Percentiles rank a stretch among this genome's conserved stretches.
Conservation (phyloP, 495 filamentous ascomycete species). For the Elasticomyces elasticus region DNA sequence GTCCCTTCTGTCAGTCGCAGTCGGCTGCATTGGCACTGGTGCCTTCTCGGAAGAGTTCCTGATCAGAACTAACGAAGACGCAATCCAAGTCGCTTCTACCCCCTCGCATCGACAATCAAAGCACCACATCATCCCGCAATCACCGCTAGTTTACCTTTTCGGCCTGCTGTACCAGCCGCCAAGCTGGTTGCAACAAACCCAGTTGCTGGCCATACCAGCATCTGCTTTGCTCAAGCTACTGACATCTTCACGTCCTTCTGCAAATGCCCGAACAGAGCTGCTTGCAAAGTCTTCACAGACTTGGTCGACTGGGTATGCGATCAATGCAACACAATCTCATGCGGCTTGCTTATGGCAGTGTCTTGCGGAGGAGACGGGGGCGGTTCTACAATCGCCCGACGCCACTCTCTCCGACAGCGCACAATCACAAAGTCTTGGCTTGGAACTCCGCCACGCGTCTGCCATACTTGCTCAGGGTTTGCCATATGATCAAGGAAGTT, state of each 20-base stretch:
- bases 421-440: slow-evolving; percentile 2
- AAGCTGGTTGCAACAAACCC: not conserved
- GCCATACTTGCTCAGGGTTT: slow-evolving; percentile 20
- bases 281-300: slow-evolving; percentile 1
- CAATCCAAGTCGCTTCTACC: slow-evolving; percentile 28
- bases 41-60: slow-evolving; percentile 73
- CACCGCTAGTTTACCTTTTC: slow-evolving; percentile 26
- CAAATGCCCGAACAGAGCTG: slow-evolving; percentile 8
- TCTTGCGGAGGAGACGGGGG: not conserved
- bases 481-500: not conserved
- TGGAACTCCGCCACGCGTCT: slow-evolving; percentile 7
- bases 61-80: slow-evolving; percentile 13
- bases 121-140: slow-evolving; percentile 19
- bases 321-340: not conserved
- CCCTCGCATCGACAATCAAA: slow-evolving; percentile 29
- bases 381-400: not conserved
- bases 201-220: not conserved
- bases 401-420: not conserved
- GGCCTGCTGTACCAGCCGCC: slow-evolving; percentile 7
- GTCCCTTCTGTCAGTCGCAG: slow-evolving; percentile 50
- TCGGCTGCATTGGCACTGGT: slow-evolving; percentile 56
- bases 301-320: not conserved
- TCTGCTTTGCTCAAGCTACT: slow-evolving; percentile 10
- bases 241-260: not conserved
- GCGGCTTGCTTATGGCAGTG: slow-evolving; percentile 1